Evolutionary conservation across 768 basidiomycete genomes (phyloP), one percentile per base, ranked within the genome.

Genomic region (Rhodotorula kratochvilovae): DNA sequence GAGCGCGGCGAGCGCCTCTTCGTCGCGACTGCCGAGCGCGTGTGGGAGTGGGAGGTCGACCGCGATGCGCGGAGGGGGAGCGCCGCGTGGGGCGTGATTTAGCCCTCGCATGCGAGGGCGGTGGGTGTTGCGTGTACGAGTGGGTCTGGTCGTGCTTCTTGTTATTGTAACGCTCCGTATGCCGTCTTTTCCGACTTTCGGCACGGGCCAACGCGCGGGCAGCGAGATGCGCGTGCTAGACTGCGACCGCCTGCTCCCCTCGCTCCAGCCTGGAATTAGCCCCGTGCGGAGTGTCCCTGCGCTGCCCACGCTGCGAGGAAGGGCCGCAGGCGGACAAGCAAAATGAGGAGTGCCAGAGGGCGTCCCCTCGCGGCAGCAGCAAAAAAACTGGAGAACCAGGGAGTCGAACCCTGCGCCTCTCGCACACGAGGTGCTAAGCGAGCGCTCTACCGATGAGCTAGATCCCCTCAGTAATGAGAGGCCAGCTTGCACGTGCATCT

Each of bases 31-130:
- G 66, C 27, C 19, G 48, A 55, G 66, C 42, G 66, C 4, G 63
- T 74, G 21, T 74, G 68, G 68, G 73, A 70, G 55, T 74, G 68
- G 68, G 66, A 67, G 27, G 73, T 74, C 1, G 73, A 74, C 27
- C 46, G 11, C 33, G 36, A 48, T 13, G 56, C 45, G 39, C 51
- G 73, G 68, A 67, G 72, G 60, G 59, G 59, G 7, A 39, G 43
- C 5, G 69, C 53, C 5, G 54, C 5, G 7, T 66, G 59, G 63
- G 59, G 59, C 19, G 23, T 35, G 12, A 5, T 33, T 29, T 54
- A 5, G 7, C 23, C 53, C 31, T 15, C n/a, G 48, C 48, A 27
- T 5, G 23, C 48, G 48, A 3, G 16, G 10, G 25, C 5, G 13
- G 5, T 50, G 45, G 46, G 21, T 5, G 23, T 50, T 25, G 11